Evolutionary conservation across 441 rosid species (phyloP).

Genomic region (Corymbia calophylla): DNA sequence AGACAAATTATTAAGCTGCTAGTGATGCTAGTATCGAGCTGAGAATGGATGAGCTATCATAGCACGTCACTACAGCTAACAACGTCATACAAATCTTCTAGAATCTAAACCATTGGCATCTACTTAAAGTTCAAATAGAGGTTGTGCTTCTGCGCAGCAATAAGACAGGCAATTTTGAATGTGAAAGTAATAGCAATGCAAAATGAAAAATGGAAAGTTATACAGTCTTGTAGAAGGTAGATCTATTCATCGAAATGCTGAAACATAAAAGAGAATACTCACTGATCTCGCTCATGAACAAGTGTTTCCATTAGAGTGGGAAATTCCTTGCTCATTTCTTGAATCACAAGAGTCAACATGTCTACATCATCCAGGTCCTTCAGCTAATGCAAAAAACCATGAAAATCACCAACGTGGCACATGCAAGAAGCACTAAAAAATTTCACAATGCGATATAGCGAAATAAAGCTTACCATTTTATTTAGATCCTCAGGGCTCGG

Average conservation of each 20-base stretch:
- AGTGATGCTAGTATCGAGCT: background rate
- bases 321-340: conserved; percentile 89
- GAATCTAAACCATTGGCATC: background rate
- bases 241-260: background rate
- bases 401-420: background rate
- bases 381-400: conserved; percentile 20
- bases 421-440: background rate
- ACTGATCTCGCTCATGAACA: conserved; percentile 94
- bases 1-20: background rate
- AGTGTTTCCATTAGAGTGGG: conserved; percentile 76
- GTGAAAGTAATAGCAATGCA: background rate
- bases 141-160: background rate
- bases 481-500: conserved; percentile 79
- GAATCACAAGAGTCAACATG: conserved; percentile 63
- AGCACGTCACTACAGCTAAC: background rate
- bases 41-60: background rate
- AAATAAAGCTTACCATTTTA: conserved; percentile 54
- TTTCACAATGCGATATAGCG: background rate
- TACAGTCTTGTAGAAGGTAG: background rate
- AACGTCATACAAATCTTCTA: background rate
- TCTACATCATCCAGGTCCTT: conserved; percentile 63
- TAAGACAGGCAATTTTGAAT: background rate
- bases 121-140: background rate
- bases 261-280: conserved; percentile 23
- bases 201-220: background rate